These are phyloP conservation scores for Neurospora africana DNA, from an alignment of 495 filamentous ascomycete species.

Conservation along the genomic window DNA sequence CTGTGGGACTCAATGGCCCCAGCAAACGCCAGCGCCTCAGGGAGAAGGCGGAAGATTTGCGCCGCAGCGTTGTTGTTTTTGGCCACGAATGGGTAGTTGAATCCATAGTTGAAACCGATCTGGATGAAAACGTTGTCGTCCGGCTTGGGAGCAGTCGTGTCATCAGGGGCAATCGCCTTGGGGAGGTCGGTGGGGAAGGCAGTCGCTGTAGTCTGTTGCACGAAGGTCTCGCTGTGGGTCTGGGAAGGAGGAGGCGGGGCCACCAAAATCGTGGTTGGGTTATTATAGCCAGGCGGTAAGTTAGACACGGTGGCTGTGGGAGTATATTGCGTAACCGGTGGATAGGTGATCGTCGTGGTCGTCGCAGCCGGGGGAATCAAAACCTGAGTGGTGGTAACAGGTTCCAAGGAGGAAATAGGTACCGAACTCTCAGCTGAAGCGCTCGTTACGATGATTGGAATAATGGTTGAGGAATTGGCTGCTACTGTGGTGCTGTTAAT, in stretches of 20 bases:
- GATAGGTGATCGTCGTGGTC: neutral
- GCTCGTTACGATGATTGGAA: neutral
- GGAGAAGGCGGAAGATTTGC: conserved; percentile 81
- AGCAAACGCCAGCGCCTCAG: conserved; percentile 61
- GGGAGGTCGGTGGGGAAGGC: conserved; percentile 57
- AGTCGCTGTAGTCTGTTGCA: conserved; percentile 22
- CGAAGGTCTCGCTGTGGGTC: conserved; percentile 14
- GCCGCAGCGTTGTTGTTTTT: conserved; percentile 54
- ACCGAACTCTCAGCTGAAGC: neutral
- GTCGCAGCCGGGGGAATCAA: neutral
- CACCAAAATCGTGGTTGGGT: conserved; percentile 33
- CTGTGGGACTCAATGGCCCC: conserved; percentile 39
- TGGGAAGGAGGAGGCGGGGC: conserved; percentile 23
- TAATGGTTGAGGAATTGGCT: neutral
- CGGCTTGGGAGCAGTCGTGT: conserved; percentile 30
- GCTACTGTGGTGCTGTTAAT: neutral
- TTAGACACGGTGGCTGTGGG: conserved; percentile 30
- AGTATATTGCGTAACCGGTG: conserved; percentile 26
- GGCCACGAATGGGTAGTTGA: conserved; percentile 80
- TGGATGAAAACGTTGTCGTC: conserved; percentile 59
- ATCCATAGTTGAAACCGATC: conserved; percentile 66
- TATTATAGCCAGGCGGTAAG: conserved; percentile 26
- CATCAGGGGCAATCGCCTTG: conserved; percentile 57
- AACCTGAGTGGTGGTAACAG: neutral
- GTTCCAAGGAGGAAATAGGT: neutral